Evolutionary conservation across 2,329 filamentous ascomycete species (phyloP).

Genomic region (Cercospora berteroae): DNA sequence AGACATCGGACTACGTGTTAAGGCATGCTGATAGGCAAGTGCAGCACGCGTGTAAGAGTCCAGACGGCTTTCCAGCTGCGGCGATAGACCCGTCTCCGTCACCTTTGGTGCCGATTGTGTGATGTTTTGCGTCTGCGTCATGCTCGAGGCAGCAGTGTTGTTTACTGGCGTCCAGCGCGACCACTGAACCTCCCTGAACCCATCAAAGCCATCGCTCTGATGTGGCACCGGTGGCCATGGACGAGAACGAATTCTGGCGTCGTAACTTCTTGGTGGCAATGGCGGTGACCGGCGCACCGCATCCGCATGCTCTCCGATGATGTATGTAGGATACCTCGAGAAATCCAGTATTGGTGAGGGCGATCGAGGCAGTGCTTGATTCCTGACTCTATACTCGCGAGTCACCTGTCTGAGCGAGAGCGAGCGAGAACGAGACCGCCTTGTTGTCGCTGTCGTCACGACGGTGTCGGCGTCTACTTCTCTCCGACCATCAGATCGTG

Average conservation of each 20-base stretch:
- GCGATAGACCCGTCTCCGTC: neutral
- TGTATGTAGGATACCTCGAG: neutral
- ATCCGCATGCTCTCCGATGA: neutral
- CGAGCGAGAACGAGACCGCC: neutral
- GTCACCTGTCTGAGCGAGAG: neutral
- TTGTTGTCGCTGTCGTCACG: neutral
- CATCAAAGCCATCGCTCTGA: neutral
- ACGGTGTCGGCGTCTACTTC: neutral
- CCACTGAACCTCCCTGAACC: neutral
- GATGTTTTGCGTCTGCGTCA: neutral
- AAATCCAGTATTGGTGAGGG: neutral
- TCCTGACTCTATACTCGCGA: neutral
- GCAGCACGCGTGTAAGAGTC: neutral
- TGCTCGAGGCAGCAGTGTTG: neutral
- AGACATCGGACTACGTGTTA: too few relatives aligned
- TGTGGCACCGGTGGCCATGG: neutral
- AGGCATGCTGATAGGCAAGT: neutral
- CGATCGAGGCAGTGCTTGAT: neutral
- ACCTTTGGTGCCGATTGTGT: neutral
- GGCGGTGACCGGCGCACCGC: neutral
- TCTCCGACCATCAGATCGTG: neutral
- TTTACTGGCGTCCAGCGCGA: neutral
- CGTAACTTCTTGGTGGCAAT: neutral
- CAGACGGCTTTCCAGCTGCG: neutral
- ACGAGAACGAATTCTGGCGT: neutral